A percentile compares a stretch with the other conserved stretches of the same genome.
These are phyloP conservation scores for Adansonia gregorii DNA, from an alignment of 441 rosid species.

Conservation along the genomic window DNA sequence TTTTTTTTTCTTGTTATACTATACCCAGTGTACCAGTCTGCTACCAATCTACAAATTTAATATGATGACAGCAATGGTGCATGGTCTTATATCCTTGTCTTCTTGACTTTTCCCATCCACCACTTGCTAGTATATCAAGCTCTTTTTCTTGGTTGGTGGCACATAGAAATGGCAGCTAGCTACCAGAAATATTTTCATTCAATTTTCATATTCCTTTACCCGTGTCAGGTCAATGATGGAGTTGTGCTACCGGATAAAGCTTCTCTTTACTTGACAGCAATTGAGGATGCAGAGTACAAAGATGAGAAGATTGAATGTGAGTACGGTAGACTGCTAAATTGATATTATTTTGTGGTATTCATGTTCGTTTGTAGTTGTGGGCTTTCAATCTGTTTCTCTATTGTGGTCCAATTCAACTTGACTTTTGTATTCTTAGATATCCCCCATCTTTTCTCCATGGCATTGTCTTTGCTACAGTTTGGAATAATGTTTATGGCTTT, in stretches of 20 bases:
- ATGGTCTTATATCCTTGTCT: slow-evolving; percentile 1
- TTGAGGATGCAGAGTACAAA: slow-evolving; percentile 97
- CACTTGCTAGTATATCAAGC: background rate
- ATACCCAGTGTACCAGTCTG: background rate
- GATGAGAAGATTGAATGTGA: slow-evolving; percentile 96
- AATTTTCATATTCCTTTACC: slow-evolving; percentile 17
- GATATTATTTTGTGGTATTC: slow-evolving; percentile 16
- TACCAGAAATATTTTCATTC: background rate
- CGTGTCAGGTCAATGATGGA: slow-evolving; percentile 73
- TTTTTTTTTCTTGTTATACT: background rate
- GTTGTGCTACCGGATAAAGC: slow-evolving; percentile 92
- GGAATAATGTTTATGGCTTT: slow-evolving; percentile 95
- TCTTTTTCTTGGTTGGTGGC: background rate
- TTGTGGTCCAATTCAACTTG: slow-evolving; percentile 12
- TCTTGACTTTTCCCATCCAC: background rate
- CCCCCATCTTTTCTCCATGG: slow-evolving; percentile 23
- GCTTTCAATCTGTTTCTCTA: slow-evolving; percentile 7
- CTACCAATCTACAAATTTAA: background rate
- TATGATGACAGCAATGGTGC: background rate
- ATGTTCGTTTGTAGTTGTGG: slow-evolving; percentile 15
- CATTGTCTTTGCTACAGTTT: slow-evolving; percentile 46
- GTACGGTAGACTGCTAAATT: slow-evolving; percentile 30
- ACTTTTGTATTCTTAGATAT: slow-evolving; percentile 19
- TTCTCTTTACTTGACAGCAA: slow-evolving; percentile 85
- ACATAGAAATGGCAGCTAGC: background rate